Evolutionary conservation across 1,284 basidiomycete genomes (phyloP), one percentile per base, ranked within the genome.

Genomic region (Laetiporus sulphureus): DNA sequence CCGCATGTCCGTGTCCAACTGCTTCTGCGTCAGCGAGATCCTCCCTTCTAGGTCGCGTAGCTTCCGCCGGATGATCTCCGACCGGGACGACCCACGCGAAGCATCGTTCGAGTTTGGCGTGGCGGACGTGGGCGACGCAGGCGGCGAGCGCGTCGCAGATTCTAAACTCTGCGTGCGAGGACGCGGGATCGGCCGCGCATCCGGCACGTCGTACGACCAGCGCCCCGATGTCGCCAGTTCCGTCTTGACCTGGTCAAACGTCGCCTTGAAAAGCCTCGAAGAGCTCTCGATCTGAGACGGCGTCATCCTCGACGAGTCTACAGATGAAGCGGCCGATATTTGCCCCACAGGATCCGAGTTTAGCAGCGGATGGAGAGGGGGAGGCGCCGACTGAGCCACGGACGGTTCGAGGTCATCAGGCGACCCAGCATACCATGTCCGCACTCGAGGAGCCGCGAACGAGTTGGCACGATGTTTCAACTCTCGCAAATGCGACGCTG

Each of bases 191-290:
- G 53, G 42, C 30, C 45, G 54, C 32, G 52, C 32, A 36, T 50
- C 50, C 24, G 52, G 37, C 8, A 52, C 56, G 31, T 63, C 63
- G 3, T 46, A 29, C 7, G 54, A 44, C 36, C 53, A 58, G 49
- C 56, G 57, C 12, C 60, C 61, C 2, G 66, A 69, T 18, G 75
- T 69, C 0, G 83, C 85, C 32, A 92, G 68, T 55, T 89, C 83
- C 2, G 84, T 83, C 61, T 91, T 92, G 51, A 94, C 86, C 50
- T 83, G 75, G 52, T 90, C 83, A 57, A 92, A 92, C 0, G 87
- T 88, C 15, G 83, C 79, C 58, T 88, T 86, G 58, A 86, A 77
- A 52, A 84, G 76, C 24, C 75, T 71, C 8, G 58, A 56, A 5
- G 56, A 48, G 36, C 52, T 61, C 46, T 64, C 59, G 36, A 54